A percentile compares a stretch with the other conserved stretches of the same genome.
These are phyloP conservation scores for Penicillium daleae DNA, from an alignment of 495 filamentous ascomycete genomes.

Conservation along the genomic window DNA sequence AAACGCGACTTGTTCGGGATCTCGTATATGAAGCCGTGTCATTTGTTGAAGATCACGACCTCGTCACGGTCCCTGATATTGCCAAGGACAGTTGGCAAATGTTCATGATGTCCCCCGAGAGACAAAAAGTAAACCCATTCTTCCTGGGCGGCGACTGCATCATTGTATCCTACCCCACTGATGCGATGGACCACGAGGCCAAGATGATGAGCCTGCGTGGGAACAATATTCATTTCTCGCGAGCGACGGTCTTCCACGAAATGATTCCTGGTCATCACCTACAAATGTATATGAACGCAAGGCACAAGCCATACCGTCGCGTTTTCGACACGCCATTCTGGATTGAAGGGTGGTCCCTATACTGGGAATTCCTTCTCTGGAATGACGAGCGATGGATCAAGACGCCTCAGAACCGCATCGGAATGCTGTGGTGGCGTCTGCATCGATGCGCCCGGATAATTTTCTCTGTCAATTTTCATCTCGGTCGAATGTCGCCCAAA, in stretches of 20 bases:
- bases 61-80: conserved; percentile 54
- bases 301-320: conserved; percentile 47
- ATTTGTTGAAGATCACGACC: conserved; percentile 40
- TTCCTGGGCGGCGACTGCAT: conserved; percentile 55
- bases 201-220: conserved; percentile 59
- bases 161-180: conserved; percentile 54
- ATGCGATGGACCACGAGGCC: conserved; percentile 49
- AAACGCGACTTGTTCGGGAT: conserved; percentile 49
- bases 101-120: conserved; percentile 54
- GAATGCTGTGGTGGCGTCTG: conserved; percentile 55
- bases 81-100: conserved; percentile 54
- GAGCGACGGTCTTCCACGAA: conserved; percentile 58
- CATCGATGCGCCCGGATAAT: conserved; percentile 57
- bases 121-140: conserved; percentile 55
- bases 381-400: conserved; percentile 46
- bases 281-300: conserved; percentile 47
- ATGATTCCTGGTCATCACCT: conserved; percentile 59
- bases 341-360: conserved; percentile 59
- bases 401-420: conserved; percentile 50
- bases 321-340: conserved; percentile 57
- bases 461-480: conserved; percentile 56
- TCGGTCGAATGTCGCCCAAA: conserved; percentile 45
- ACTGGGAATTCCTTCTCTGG: conserved; percentile 52
- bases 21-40: conserved; percentile 24
- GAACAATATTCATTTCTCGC: conserved; percentile 55